A percentile compares a stretch with the other conserved stretches of the same genome.
These are phyloP conservation scores for Umbelopsis ramanniana DNA, from an alignment of 192 early-diverging fungal species.

Conservation along the genomic window DNA sequence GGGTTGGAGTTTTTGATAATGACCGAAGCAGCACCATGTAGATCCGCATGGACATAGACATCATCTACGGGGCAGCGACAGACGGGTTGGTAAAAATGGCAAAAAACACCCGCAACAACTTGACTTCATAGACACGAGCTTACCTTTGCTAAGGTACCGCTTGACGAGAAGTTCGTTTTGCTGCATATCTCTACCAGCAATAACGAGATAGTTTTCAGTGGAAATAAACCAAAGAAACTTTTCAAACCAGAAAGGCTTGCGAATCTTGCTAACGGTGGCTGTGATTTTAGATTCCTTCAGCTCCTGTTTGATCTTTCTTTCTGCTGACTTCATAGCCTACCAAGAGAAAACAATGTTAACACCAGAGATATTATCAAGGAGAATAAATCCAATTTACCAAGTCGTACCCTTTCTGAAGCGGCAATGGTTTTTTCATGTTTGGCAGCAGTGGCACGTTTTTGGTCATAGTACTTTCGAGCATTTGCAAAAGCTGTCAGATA, in stretches of 20 bases:
- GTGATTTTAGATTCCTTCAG: constrained; percentile 78
- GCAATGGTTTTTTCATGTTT: constrained; percentile 93
- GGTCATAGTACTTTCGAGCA: constrained; percentile 87
- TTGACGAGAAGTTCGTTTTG: constrained; percentile 95
- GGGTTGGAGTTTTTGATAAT: constrained; percentile 81
- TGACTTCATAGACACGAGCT: too few species aligned
- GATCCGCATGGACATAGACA: constrained; percentile 90
- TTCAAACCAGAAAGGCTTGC: constrained; percentile 98
- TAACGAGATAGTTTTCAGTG: constrained; percentile 89
- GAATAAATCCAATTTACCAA: background rate
- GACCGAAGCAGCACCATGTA: constrained; percentile 89
- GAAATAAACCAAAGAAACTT: constrained; percentile 97
- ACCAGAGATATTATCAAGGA: constrained; percentile 2
- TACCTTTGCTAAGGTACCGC: constrained; percentile 61
- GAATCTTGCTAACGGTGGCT: constrained; percentile 77
- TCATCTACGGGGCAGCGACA: constrained; percentile 58
- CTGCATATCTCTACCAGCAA: constrained; percentile 90
- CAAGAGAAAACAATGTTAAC: background rate
- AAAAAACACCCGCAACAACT: too few species aligned
- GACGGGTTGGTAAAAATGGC: too few species aligned
- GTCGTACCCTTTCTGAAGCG: constrained; percentile 69
- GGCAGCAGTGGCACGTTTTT: constrained; percentile 77
- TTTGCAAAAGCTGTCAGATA: constrained; percentile 88
- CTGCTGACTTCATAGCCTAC: constrained; percentile 84
- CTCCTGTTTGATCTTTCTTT: constrained; percentile 86